Evolutionary conservation across 2,329 filamentous ascomycete genomes (phyloP), one percentile per base, ranked within the genome.

Genomic region (Cladosporium austrohemisphaericum): DNA sequence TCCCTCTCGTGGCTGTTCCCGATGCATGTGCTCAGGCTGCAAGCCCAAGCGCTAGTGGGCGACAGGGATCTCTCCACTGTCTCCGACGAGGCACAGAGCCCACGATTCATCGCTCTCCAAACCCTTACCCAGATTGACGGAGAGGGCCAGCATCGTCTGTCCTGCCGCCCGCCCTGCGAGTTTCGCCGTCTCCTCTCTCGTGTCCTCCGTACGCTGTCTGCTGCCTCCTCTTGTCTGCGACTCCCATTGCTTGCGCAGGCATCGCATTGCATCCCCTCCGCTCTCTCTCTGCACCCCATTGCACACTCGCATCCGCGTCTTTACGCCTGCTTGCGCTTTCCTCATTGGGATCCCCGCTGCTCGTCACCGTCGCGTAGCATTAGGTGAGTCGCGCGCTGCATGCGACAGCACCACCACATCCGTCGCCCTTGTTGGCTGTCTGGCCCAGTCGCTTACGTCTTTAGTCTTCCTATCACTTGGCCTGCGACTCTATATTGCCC

Each of bases 101-200:
- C 38, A 41, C 38, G 38, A 41, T 41, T 28, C 26, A 41, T 41
- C 38, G 38, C 41, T n/a, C 19, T 3, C 16, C 18, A 16, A 45
- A 45, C 41, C 41, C 41, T 45, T 45, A 45, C 41, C 41, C 41
- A 45, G n/a, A 18, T 26, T 18, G 26, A 32, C 40, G 3, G 22
- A 28, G 37, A 43, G 18, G 40, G 16, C 41, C 41, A 45, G 41
- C 41, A 33, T 23, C 41, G 31, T 35, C 41, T 35, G 41, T 23
- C 14, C 22, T 25, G 29, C 31, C 31, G 43, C 43, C 43, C 43
- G 43, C 50, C 40, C 43, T 49, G 31, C 28, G 16, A 32, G 41
- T 53, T 49, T 32, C 49, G 28, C 18, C 47, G 41, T 48, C 41
- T 44, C 41, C 28, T 46, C 52, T 41, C 40, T 32, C 31, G 28